Percentiles rank a stretch among this genome's conserved stretches.
phyloP scores from a whole-genome alignment of 495 filamentous ascomycete species.

The Xylaria flabelliformis region DNA sequence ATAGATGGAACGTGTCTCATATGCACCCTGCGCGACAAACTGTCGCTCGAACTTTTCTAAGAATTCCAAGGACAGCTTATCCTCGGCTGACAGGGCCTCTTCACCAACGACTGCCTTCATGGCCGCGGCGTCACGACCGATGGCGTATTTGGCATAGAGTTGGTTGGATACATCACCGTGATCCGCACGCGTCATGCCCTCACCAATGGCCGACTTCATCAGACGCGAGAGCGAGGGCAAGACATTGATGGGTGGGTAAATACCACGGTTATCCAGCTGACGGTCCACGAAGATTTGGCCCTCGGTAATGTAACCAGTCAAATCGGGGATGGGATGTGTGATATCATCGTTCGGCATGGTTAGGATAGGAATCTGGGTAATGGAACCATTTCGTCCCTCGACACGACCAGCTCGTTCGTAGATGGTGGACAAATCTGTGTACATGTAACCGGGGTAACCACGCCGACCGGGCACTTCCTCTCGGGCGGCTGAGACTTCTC shows the following conservation, averaged over 20 bases:
- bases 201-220: conserved; percentile 99
- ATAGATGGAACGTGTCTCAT: conserved; percentile 86
- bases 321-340: conserved; percentile 97
- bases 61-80: conserved; percentile 98
- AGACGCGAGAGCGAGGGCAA: conserved; percentile 97
- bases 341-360: conserved; percentile 99
- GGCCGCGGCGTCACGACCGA: conserved; percentile 94
- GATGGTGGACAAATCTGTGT: conserved; percentile 99
- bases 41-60: conserved; percentile 95
- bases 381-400: conserved; percentile 94
- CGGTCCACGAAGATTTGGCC: conserved; percentile 98
- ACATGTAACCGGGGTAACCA: conserved; percentile 99
- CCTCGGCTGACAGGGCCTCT: conserved; percentile 91
- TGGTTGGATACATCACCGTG: conserved; percentile 99
- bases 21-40: conserved; percentile 91
- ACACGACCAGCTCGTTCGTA: conserved; percentile 99
- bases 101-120: conserved; percentile 99
- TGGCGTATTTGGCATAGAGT: conserved; percentile 99
- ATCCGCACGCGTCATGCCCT: conserved; percentile 92
- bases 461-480: conserved; percentile 99
- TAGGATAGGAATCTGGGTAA: conserved; percentile 98
- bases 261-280: conserved; percentile 91
- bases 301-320: conserved; percentile 99
- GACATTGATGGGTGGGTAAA: conserved; percentile 99
- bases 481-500: conserved; percentile 95